phyloP scores from a whole-genome alignment of 23 red algal genomes.

The Cyanidium caldarium region DNA sequence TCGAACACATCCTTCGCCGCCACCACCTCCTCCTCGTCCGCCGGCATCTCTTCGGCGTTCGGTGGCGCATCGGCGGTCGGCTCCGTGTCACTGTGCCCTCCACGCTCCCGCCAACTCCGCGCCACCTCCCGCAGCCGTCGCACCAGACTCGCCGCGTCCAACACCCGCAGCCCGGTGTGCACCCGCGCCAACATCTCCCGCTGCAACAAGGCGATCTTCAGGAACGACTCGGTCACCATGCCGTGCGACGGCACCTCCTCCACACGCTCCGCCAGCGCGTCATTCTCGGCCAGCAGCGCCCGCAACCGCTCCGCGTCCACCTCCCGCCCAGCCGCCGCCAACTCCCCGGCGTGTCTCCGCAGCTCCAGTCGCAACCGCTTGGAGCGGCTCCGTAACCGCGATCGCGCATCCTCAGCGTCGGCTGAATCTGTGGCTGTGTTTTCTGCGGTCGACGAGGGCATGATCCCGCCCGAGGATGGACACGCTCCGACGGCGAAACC shows the following conservation, averaged over 20 bases:
- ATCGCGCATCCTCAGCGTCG: no score
- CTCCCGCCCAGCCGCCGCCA: not conserved
- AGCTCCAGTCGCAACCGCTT: not conserved
- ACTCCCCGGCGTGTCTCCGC: not conserved
- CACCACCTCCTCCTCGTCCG: slow-evolving; percentile 18
- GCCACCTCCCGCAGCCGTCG: not conserved
- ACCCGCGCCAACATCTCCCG: not conserved
- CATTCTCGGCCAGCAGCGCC: not conserved
- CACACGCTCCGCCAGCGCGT: not conserved
- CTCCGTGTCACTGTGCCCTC: no score
- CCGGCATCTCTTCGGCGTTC: slow-evolving; percentile 7
- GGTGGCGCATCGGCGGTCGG: not conserved
- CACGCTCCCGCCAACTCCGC: not conserved
- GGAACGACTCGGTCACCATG: not conserved
- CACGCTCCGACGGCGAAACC: no score
- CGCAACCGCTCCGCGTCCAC: not conserved
- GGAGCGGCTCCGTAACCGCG: no score
- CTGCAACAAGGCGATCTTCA: not conserved
- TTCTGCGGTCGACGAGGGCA: no score
- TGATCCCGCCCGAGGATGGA: no score
- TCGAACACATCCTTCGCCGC: slow-evolving; percentile 12
- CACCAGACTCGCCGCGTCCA: not conserved
- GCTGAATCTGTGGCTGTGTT: no score
- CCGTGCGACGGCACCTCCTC: not conserved
- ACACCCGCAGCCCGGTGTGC: not conserved